Evolutionary conservation across 108 stramenopile species (phyloP).

Genomic region (Pseudonitzschia pungens): DNA sequence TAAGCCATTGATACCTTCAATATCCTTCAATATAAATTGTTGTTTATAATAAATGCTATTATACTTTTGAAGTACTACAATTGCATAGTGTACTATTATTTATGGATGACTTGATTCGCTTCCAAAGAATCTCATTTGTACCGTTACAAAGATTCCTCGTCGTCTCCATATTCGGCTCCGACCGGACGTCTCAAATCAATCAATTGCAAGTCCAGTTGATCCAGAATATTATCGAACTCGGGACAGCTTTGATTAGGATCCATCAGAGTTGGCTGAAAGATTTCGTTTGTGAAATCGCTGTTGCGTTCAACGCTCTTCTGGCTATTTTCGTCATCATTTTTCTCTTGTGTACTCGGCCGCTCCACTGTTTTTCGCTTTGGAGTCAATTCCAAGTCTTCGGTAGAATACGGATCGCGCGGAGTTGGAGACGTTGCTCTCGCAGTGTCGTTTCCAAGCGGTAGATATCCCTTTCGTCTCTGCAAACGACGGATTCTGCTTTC

Average conservation of each 20-base stretch:
- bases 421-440: neutral
- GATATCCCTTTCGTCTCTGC: conserved; percentile 13
- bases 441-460: neutral
- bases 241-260: conserved; percentile 2
- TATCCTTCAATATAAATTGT: neutral
- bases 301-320: neutral
- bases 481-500: conserved; percentile 23
- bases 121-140: neutral
- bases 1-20: too few species aligned
- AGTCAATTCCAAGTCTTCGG: conserved; percentile 6
- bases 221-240: conserved; percentile 30
- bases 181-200: conserved; percentile 34
- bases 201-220: conserved; percentile 33
- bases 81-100: neutral
- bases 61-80: neutral
- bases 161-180: conserved; percentile 41
- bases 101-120: too few species aligned
- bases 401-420: neutral
- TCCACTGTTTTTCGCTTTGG: conserved; percentile 15
- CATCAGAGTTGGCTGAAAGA: neutral
- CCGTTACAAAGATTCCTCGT: conserved; percentile 42
- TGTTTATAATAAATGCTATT: neutral
- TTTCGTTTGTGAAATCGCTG: conserved; percentile 12
- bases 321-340: neutral
- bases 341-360: neutral